These are phyloP conservation scores for Vigna angularis DNA, from an alignment of 306 rosid species.

Conservation along the genomic window DNA sequence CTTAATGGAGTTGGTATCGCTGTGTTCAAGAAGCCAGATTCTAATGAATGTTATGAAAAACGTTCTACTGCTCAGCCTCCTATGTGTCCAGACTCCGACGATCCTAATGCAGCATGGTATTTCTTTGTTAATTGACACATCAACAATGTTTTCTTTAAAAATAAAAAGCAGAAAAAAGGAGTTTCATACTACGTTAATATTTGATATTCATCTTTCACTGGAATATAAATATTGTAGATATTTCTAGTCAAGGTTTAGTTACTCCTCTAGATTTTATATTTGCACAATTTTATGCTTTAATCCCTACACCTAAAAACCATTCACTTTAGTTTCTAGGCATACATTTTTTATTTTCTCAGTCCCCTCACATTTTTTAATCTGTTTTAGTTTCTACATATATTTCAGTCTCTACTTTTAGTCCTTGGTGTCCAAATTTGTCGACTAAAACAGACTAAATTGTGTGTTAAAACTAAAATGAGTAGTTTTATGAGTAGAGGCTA, in stretches of 20 bases:
- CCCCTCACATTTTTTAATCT: too few species aligned
- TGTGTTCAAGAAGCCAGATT: conserved; percentile 75
- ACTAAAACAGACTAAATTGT: too few species aligned
- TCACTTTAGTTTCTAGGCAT: neutral
- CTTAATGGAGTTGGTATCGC: conserved; percentile 90
- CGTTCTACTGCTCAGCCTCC: conserved; percentile 73
- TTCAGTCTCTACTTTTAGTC: neutral
- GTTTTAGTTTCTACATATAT: neutral
- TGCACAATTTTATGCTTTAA: neutral
- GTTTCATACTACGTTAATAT: conserved; percentile 8
- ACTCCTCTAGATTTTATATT: too few species aligned
- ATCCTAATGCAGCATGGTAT: conserved; percentile 94
- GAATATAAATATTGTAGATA: conserved; percentile 3
- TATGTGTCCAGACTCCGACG: conserved; percentile 75
- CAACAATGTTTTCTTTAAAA: conserved; percentile 8
- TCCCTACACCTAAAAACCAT: neutral
- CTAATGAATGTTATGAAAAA: conserved; percentile 92
- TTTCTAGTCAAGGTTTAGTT: neutral
- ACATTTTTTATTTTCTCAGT: too few species aligned
- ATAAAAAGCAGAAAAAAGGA: neutral
- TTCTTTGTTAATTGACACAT: conserved; percentile 28
- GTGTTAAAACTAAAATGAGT: neutral
- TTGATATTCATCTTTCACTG: conserved; percentile 25
- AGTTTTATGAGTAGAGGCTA: neutral
- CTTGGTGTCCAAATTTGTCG: neutral